These are phyloP conservation scores for Phytophthora brassicae DNA, from an alignment of 352 stramenopile species.

Conservation along the genomic window DNA sequence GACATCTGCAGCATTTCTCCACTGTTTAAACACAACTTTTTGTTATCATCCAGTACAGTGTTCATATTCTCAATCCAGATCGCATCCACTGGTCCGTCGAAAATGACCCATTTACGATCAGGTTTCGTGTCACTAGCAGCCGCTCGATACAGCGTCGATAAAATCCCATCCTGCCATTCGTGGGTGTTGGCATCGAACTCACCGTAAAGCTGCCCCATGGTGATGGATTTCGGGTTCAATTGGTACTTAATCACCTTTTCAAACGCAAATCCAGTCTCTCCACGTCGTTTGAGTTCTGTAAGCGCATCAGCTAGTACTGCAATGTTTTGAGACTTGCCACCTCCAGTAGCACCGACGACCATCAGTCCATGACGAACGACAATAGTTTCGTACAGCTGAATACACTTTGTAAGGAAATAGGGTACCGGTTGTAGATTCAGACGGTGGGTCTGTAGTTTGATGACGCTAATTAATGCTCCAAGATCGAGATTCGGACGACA, in stretches of 20 bases:
- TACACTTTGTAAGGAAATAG: slow-evolving; percentile 94
- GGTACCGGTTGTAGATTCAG: slow-evolving; percentile 85
- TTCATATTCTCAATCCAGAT: slow-evolving; percentile 99
- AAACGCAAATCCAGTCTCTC: slow-evolving; percentile 84
- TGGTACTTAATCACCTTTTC: slow-evolving; percentile 90
- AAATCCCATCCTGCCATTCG: slow-evolving; percentile 95
- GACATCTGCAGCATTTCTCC: slow-evolving; percentile 96
- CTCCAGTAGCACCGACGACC: slow-evolving; percentile 92
- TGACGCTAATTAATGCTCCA: slow-evolving; percentile 84
- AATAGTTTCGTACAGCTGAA: slow-evolving; percentile 95
- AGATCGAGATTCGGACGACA: slow-evolving; percentile 87
- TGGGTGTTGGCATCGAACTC: slow-evolving; percentile 95
- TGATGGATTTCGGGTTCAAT: slow-evolving; percentile 95
- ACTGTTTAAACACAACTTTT: slow-evolving; percentile 94
- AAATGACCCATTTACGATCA: slow-evolving; percentile 95
- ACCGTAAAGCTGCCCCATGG: slow-evolving; percentile 94
- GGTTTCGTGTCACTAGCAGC: slow-evolving; percentile 86
- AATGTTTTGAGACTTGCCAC: slow-evolving; percentile 91
- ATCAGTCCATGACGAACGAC: slow-evolving; percentile 95
- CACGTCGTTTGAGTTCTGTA: slow-evolving; percentile 78
- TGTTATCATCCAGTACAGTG: slow-evolving; percentile 95
- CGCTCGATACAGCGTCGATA: slow-evolving; percentile 93
- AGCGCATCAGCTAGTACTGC: slow-evolving; percentile 90
- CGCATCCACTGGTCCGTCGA: slow-evolving; percentile 93
- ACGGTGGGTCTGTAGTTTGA: slow-evolving; percentile 85